Conservation (phyloP, 306 rosid genomes). For the Senna siamea region DNA sequence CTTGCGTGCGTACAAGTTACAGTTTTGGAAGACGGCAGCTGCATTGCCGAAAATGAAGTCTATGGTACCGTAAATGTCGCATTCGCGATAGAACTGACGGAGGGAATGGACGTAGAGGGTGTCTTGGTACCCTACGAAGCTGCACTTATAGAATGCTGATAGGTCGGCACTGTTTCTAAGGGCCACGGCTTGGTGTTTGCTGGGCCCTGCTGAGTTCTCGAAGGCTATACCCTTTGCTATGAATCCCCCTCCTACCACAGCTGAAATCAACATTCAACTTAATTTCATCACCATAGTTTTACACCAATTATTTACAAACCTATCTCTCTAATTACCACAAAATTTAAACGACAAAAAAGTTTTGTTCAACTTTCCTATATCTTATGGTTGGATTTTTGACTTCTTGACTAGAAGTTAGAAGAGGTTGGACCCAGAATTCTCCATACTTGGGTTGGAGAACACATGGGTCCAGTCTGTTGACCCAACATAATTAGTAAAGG, state of each 20-base stretch:
- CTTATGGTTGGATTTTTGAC: too few relatives aligned
- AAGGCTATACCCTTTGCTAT: conserved; percentile 82
- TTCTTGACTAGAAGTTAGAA: too few relatives aligned
- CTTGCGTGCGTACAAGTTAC: conserved; percentile 77
- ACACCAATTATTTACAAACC: too few relatives aligned
- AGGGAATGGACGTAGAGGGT: conserved; percentile 90
- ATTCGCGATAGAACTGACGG: conserved; percentile 86
- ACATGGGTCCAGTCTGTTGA: too few relatives aligned
- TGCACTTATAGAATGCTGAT: conserved; percentile 79
- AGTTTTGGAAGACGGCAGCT: conserved; percentile 74
- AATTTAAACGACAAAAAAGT: too few relatives aligned
- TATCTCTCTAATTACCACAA: too few relatives aligned
- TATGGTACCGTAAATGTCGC: conserved; percentile 82
- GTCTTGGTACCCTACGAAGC: conserved; percentile 91
- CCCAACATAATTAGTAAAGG: too few relatives aligned
- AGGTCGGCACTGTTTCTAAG: conserved; percentile 70
- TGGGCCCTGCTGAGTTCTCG: conserved; percentile 85
- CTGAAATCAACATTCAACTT: conserved; percentile 42
- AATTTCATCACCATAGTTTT: too few relatives aligned
- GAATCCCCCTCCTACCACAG: conserved; percentile 74
- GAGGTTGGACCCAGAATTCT: too few relatives aligned
- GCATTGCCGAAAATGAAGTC: conserved; percentile 92
- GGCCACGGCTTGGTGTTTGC: conserved; percentile 94
- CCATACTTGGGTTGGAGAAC: too few relatives aligned
- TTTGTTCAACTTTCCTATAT: too few relatives aligned